phyloP scores from a whole-genome alignment of 306 rosid genomes.

The Quercus glauca region DNA sequence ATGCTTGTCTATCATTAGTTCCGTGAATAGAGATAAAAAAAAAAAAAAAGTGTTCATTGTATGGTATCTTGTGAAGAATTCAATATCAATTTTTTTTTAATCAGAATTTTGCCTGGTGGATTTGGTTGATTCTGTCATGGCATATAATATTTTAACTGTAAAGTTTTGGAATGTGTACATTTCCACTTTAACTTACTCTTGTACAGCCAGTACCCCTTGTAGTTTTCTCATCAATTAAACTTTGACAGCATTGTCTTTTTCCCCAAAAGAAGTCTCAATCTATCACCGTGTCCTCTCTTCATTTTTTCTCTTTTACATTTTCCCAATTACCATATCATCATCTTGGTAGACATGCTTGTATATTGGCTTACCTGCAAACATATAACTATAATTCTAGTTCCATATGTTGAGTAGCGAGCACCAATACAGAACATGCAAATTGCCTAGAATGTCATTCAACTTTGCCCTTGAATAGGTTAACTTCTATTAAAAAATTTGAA shows the following conservation, averaged over 20 bases:
- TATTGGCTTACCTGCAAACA: slow-evolving; percentile 46
- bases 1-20: too few relatives aligned
- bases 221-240: slow-evolving; percentile 13
- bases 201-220: background rate
- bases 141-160: background rate
- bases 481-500: slow-evolving; percentile 1
- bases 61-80: background rate
- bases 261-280: slow-evolving; percentile 4
- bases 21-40: background rate
- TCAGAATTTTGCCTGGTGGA: background rate
- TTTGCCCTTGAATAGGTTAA: slow-evolving; percentile 12
- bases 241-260: background rate
- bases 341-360: slow-evolving; percentile 39
- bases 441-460: slow-evolving; percentile 12
- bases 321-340: slow-evolving; percentile 35
- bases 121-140: background rate
- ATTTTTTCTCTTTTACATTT: slow-evolving; percentile 28
- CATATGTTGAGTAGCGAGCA: background rate
- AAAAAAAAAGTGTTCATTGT: background rate
- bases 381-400: slow-evolving; percentile 36
- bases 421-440: slow-evolving; percentile 17
- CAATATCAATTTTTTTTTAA: background rate
- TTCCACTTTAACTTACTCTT: background rate
- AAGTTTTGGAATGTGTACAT: background rate
- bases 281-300: slow-evolving; percentile 36